Base-by-base conservation (phyloP, 2,329 filamentous ascomycete genomes). In the Ophiostoma triangulosporum region DNA sequence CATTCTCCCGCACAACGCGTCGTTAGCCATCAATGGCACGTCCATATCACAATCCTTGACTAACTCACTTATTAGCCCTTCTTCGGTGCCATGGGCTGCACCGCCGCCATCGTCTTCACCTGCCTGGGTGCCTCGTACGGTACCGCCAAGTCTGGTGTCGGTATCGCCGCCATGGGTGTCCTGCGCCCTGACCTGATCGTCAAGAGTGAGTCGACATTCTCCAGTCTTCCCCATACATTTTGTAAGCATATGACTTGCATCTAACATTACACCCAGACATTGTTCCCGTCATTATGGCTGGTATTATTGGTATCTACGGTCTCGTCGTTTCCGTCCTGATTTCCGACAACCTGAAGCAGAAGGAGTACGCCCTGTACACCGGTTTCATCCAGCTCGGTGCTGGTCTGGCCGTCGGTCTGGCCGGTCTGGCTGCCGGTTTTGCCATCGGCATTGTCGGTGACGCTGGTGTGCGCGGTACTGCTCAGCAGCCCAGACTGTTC, bases 251-350 rank as follows among this genome's bases (percentile, higher is more conserved):
- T n/a, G n/a, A n/a, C n/a, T n/a, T n/a, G n/a, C n/a, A n/a, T n/a
- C 11, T 54, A n/a, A 49, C 49, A 22, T 36, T 14, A 15, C 6
- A 4, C n/a, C 4, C 62, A 97, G 91, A 96, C 80, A 96, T 97
- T 71, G 91, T 97, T 61, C 93, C 93, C 69, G 93, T 97, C 73
- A 95, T 98, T 83, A 98, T 98, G 93, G 93, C 93, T 78, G 93
- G 93, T 97, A 98, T 98, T 73, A 97, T 98, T 74, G 93, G 88
- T 86, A 97, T 98, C 72, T 98, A 93, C 75, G 87, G 87, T 65
- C 80, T 93, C 61, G 87, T 93, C 72, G 86, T 91, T 57, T 90
- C 87, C 17, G 87, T 93, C 69, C 73, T 93, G 65, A 88, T 93
- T 67, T 89, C 87, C 66, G 86, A 88, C 69, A 82, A 81, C 64